Base-by-base conservation (phyloP, 495 filamentous ascomycete species). In the Aspergillus cristatus region DNA sequence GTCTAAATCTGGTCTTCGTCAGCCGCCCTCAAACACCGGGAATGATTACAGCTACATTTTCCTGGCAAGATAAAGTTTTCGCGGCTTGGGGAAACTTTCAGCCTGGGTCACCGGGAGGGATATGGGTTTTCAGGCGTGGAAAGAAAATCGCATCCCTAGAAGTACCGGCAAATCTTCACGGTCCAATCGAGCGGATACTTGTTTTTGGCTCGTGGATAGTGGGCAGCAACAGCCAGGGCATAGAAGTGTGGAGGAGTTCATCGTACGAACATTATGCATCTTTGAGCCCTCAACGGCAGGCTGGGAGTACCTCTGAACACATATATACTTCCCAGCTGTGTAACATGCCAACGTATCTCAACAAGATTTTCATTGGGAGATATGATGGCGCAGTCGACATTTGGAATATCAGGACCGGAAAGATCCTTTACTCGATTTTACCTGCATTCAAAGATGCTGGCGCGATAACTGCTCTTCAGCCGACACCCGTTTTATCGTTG, bases 91-190 rank as follows among this genome's bases (percentile, higher is more conserved):
- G 82, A 18, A 73, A 76, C 34, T 50, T 65, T 24, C 54, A 68
- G 14, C 43, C 54, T n/a, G 52, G 51, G n/a, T 47, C 53, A 1
- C 35, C 58, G 7, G 74, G 80, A 26, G 88, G 86, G 1, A 50
- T 96, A n/a, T 97, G 89, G 88, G 73, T 91, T 1, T 96, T 90
- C 64, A 86, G 91, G 60, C 76, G 91, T 41, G 91, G 91, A n/a
- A 90, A 86, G 64, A 87, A 81, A 54, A 68, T 84, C 30, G 84
- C 67, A 30, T 79, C 86, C 44, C 60, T 99, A 15, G 72, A 81
- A 29, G 56, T 75, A 7, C 83, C 84, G 2, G 40, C 53, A 14
- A 74, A 70, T 32, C 54, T 79, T 17, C 47, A 67, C 30, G 72
- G 86, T 43, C 77, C 84, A n/a, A 72, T 96, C 47, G 72, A 73